A percentile compares a stretch with the other conserved stretches of the same genome.
These are phyloP conservation scores for Neospora caninum DNA, from an alignment of 169 alveolate genomes.

Conservation along the genomic window DNA sequence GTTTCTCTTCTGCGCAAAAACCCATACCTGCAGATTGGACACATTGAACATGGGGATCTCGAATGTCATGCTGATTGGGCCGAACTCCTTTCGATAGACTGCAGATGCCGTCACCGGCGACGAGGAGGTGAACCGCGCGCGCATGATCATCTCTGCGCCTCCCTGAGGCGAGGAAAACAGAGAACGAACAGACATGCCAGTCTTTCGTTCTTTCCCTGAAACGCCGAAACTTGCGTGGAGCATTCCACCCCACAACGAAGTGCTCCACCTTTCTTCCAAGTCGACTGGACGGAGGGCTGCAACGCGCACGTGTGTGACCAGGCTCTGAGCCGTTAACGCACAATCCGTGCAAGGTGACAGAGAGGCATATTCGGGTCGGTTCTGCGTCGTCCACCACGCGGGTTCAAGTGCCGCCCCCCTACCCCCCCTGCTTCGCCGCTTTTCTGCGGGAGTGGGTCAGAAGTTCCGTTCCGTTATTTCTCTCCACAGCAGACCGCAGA, in stretches of 20 bases:
- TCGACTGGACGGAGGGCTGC: too few species aligned
- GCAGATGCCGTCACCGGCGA: constrained; percentile 16
- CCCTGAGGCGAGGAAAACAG: background rate
- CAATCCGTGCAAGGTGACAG: too few species aligned
- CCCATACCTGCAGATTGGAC: constrained; percentile 87
- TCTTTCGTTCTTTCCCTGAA: background rate
- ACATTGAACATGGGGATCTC: constrained; percentile 97
- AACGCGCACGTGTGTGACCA: too few species aligned
- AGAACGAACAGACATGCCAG: background rate
- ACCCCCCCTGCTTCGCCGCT: too few species aligned
- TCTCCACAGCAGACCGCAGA: background rate
- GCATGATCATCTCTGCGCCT: constrained; percentile 66
- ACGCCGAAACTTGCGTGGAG: background rate
- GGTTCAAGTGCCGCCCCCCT: too few species aligned
- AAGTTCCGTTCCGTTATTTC: background rate
- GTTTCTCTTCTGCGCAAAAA: too few species aligned
- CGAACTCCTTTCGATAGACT: constrained; percentile 84
- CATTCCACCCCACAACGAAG: too few species aligned
- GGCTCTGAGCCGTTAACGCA: too few species aligned
- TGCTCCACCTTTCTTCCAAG: too few species aligned
- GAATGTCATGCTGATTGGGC: constrained; percentile 91
- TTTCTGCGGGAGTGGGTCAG: too few species aligned
- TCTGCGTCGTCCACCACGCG: too few species aligned
- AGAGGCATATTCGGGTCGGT: too few species aligned
- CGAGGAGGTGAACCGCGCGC: constrained; percentile 58